Evolutionary conservation across 805 yeast genomes (phyloP), one percentile per base, ranked within the genome.

Genomic region (Pichia nanzhaoensis): DNA sequence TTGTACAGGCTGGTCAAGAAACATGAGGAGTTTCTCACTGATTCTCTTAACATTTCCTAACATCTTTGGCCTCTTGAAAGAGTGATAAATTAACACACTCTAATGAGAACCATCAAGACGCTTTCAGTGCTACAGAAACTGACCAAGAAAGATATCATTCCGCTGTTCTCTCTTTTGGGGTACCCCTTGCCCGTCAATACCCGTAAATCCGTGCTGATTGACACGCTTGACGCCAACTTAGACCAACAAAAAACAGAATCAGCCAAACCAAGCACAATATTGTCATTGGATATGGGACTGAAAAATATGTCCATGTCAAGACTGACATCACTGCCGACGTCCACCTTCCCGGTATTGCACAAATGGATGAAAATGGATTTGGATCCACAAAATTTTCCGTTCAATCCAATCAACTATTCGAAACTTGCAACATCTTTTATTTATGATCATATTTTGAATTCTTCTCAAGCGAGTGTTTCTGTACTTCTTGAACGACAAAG

Each of bases 401-500:
- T 64, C 38, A 49, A 49, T 17, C 69, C 70, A 0, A 8, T 46
- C 10, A 56, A 53, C 34, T 65, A 57, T 48, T 45, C 64, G 10
- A 21, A 41, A 5, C 52, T 65, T 4, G 42, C 61, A 44, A 12
- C 36, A 55, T 32, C 49, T 53, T 14, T 57, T 49, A 30, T 50
- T 49, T 4, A 47, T 55, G 34, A 53, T 59, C 35, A 30, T 52
- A 49, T 44, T 21, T 13, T 42, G 18, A 34, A 32, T 5, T 30
- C n/a, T 30, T 13, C 16, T 6, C 5, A 14, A 30, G n/a, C 14
- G 5, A 30, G 12, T 6, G 16, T 34, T 13, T 17, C 47, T 3
- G 66, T 76, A 3, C 53, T 79, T 10, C 61, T 80, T 3, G 87
- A 81, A 53, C 55, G 78, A 46, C 87, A 81, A 56, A 54, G 86